These are phyloP conservation scores for Sisymbrium irio DNA, from an alignment of 345 rosid genomes.

Conservation along the genomic window DNA sequence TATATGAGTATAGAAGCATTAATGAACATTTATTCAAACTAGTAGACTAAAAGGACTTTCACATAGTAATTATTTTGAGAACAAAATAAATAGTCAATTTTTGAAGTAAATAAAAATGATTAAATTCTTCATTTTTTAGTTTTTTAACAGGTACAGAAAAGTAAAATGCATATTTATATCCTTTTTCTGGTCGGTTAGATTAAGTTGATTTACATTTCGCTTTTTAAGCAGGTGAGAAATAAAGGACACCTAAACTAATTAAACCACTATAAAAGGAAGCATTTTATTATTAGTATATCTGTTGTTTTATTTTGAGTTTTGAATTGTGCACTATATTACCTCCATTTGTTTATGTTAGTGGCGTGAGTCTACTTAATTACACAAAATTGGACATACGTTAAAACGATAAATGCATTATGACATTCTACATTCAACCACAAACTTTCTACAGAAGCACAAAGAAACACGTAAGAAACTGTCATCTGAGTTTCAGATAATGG, in stretches of 20 bases:
- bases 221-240: slow-evolving; percentile 10
- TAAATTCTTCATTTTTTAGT: background rate
- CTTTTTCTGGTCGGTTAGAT: slow-evolving; percentile 14
- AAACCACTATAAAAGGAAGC: slow-evolving; percentile 8
- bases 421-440: slow-evolving; percentile 25
- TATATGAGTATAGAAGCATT: too few relatives aligned
- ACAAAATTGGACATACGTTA: slow-evolving; percentile 11
- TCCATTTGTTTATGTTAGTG: slow-evolving; percentile 17
- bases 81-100: background rate
- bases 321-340: slow-evolving; percentile 4
- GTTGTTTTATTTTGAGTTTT: background rate
- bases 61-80: too few relatives aligned
- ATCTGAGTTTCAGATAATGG: slow-evolving; percentile 20
- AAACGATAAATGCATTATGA: slow-evolving; percentile 24
- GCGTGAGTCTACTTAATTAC: slow-evolving; percentile 14
- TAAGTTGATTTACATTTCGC: slow-evolving; percentile 10
- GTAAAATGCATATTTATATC: background rate
- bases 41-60: too few relatives aligned
- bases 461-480: slow-evolving; percentile 36
- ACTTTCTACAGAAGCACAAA: slow-evolving; percentile 26
- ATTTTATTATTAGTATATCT: background rate
- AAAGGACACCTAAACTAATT: slow-evolving; percentile 6
- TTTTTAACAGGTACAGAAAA: background rate
- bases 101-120: background rate
- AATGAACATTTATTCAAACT: too few relatives aligned